Conservation (phyloP, 2,329 filamentous ascomycete species). For the Leptographium radiaticola region DNA sequence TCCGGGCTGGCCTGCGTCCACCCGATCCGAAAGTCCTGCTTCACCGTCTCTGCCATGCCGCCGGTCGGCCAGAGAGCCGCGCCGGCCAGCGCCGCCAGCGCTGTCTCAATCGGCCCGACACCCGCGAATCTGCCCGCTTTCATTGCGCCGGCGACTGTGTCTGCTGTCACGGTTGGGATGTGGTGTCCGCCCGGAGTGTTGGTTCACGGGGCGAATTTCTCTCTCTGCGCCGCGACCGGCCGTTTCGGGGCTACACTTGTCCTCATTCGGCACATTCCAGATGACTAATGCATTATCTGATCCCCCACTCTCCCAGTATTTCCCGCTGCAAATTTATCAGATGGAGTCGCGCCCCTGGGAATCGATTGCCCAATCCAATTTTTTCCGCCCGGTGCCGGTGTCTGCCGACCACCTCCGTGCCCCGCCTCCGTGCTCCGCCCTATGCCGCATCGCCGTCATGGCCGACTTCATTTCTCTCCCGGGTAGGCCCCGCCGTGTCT, state of each 20-base stretch:
- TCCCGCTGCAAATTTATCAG: background rate
- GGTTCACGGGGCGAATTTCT: too few species aligned
- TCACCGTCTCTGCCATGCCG: conserved; percentile 25
- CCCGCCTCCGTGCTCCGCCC: background rate
- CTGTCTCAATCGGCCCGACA: too few species aligned
- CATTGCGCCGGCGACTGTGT: too few species aligned
- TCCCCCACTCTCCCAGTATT: background rate
- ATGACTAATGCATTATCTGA: background rate
- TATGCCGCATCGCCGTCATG: background rate
- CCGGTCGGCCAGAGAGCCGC: too few species aligned
- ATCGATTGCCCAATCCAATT: background rate
- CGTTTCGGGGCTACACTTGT: too few species aligned
- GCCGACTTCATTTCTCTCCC: background rate
- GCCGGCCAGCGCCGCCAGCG: too few species aligned
- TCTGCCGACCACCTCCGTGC: background rate
- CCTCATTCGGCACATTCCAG: background rate
- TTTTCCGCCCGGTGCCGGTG: background rate
- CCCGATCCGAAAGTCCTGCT: conserved; percentile 53
- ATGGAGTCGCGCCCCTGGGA: too few species aligned
- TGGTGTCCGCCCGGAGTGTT: too few species aligned
- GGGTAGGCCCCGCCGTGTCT: background rate
- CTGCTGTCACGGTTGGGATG: too few species aligned
- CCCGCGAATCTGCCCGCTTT: too few species aligned
- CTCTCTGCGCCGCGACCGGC: too few species aligned
- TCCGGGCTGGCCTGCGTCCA: conserved; percentile 65